Base-by-base conservation (phyloP, 2,329 filamentous ascomycete genomes). In the Pseudogymnoascus sp. region DNA sequence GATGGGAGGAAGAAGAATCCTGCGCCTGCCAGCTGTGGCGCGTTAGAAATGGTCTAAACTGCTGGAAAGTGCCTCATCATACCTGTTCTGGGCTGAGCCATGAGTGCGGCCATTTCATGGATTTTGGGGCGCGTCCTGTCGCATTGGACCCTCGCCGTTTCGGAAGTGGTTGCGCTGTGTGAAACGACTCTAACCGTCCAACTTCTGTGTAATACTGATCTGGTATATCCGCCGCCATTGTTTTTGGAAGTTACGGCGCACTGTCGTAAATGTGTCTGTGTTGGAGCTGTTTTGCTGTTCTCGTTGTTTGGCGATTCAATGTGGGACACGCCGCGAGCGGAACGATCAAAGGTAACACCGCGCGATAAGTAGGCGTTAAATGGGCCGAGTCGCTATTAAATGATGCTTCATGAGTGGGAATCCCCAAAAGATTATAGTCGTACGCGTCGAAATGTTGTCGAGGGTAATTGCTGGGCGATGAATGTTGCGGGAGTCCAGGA, bases 1-100 rank as follows among this genome's bases (percentile, higher is more conserved):
- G 83, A 84, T 1, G 94, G 93, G 63, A 86, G 83, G 76, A 90
- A 97, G 76, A 88, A 94, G 76, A 99, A 96, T 37, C 94, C 94
- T 61, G 94, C 93, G 70, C 84, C 85, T 4, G 94, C 93, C 68
- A 99, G 86, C 89, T 96, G 71, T 47, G 57, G 35, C 57, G 11
- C 61, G 59, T 68, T 36, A 69, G 65, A 30, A 59, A 63, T 36
- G 12, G 57, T 9, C 12, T 2, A 18, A 41, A 14, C 33, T 15
- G 22, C 15, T 2, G 53, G 8, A 18, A 8, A 7, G 39, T 41
- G 3, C 38, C 33, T 7, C 18, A n/a, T 15, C 58, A 37, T 76
- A 90, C 88, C 66, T 87, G 82, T 66, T 83, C 80, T 11, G 87
- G 80, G 1, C 83, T 78, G 1, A 90, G 84, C 28, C 76, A 80